Evolutionary conservation across 1,284 basidiomycete genomes (phyloP).

Genomic region (Anthracocystis setariae): DNA sequence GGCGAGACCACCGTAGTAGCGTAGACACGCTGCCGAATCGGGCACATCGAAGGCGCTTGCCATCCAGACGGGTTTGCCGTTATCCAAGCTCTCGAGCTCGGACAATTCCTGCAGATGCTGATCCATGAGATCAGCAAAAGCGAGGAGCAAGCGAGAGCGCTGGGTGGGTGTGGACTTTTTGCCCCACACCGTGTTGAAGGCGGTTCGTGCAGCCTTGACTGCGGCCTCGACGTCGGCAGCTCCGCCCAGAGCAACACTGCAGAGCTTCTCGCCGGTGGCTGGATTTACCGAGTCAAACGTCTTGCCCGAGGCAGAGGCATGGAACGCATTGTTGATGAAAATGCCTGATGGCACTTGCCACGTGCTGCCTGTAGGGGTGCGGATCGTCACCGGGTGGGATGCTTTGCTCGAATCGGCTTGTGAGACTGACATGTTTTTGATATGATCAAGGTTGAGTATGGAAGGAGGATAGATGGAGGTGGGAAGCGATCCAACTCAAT

Average conservation of each 20-base stretch:
- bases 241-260: constrained; percentile 43
- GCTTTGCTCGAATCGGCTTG: constrained; percentile 14
- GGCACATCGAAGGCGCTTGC: constrained; percentile 75
- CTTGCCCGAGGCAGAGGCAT: constrained; percentile 47
- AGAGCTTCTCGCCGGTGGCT: constrained; percentile 51
- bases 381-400: constrained; percentile 50
- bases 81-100: constrained; percentile 73
- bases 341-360: constrained; percentile 49
- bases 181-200: constrained; percentile 52
- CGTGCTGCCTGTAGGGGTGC: constrained; percentile 57
- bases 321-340: constrained; percentile 59
- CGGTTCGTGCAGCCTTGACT: constrained; percentile 52
- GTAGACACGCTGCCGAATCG: constrained; percentile 73
- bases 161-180: constrained; percentile 50
- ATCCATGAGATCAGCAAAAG: constrained; percentile 80
- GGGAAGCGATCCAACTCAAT: too few species aligned
- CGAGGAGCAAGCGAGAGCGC: constrained; percentile 74
- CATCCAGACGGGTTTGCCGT: constrained; percentile 80
- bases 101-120: constrained; percentile 75
- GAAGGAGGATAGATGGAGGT: too few species aligned
- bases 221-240: constrained; percentile 56
- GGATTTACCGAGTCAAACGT: constrained; percentile 57
- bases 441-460: too few species aligned
- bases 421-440: constrained; percentile 9
- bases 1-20: constrained; percentile 74